Percentiles rank a stretch among this genome's conserved stretches.
phyloP scores from a whole-genome alignment of 495 filamentous ascomycete species.

The Apodospora peruviana region DNA sequence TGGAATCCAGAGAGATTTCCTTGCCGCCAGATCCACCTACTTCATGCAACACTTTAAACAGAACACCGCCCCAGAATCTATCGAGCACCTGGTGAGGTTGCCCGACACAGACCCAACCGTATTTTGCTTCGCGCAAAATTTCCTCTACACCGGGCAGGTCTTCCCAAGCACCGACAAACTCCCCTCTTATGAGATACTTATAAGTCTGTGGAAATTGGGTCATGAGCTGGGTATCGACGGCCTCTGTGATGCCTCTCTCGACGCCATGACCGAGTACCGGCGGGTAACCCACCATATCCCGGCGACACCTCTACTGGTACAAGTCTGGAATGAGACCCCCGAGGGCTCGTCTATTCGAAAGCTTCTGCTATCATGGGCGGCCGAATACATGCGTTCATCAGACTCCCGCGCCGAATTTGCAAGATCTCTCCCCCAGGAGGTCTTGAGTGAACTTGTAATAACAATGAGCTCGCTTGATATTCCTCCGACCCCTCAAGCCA shows the following conservation, averaged over 20 bases:
- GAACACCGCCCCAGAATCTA: conserved; percentile 16
- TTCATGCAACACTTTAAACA: conserved; percentile 39
- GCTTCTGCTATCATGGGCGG: conserved; percentile 50
- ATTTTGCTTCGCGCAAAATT: conserved; percentile 48
- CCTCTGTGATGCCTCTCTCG: conserved; percentile 44
- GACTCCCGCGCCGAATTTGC: conserved; percentile 45
- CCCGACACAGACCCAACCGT: conserved; percentile 38
- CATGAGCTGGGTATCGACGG: conserved; percentile 45
- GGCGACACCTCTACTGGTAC: conserved; percentile 45
- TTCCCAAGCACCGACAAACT: conserved; percentile 30
- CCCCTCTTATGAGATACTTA: conserved; percentile 44
- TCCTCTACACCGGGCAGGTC: conserved; percentile 44
- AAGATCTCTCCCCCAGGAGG: conserved; percentile 47
- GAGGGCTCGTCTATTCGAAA: conserved; percentile 49
- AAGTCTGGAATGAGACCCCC: conserved; percentile 50
- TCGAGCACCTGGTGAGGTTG: conserved; percentile 44
- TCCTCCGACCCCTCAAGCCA: conserved; percentile 19
- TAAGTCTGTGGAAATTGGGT: conserved; percentile 49
- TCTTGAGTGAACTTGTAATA: conserved; percentile 49
- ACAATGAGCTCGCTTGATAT: conserved; percentile 46
- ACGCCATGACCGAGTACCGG: conserved; percentile 47
- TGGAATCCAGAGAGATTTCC: conserved; percentile 50
- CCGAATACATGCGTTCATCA: conserved; percentile 50
- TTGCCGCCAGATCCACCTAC: conserved; percentile 43
- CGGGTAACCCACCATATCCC: conserved; percentile 43